A percentile compares a stretch with the other conserved stretches of the same genome.
Evolutionary conservation across 1,284 basidiomycete species (phyloP).

Genomic region (Vanrija humicola): DNA sequence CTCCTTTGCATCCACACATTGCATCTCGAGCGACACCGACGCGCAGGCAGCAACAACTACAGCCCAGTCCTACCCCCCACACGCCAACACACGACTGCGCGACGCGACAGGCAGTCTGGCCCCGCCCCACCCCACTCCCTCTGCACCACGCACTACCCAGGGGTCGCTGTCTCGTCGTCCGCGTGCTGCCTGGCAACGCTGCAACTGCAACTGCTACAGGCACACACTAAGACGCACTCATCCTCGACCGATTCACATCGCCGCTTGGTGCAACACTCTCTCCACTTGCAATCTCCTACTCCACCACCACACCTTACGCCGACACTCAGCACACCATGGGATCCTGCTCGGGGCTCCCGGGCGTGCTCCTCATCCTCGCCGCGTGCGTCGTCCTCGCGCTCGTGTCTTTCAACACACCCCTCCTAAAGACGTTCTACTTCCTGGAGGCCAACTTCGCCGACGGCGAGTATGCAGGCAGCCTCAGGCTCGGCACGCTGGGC

Average conservation of each 20-base stretch:
- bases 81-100: too few relatives aligned
- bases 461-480: slow-evolving; percentile 56
- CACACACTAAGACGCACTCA: too few relatives aligned
- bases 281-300: background rate
- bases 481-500: slow-evolving; percentile 78
- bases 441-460: slow-evolving; percentile 65
- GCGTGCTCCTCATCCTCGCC: slow-evolving; percentile 69
- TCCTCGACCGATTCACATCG: background rate
- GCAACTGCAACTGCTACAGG: too few relatives aligned
- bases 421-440: slow-evolving; percentile 78
- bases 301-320: background rate
- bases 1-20: too few relatives aligned
- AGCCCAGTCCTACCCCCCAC: too few relatives aligned
- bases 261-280: background rate
- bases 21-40: too few relatives aligned
- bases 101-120: too few relatives aligned
- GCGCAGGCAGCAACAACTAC: too few relatives aligned
- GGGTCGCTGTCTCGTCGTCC: too few relatives aligned
- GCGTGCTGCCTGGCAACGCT: too few relatives aligned
- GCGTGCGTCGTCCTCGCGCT: slow-evolving; percentile 71
- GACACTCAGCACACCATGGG: slow-evolving; percentile 27
- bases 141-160: too few relatives aligned
- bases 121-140: too few relatives aligned
- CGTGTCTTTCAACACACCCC: slow-evolving; percentile 80
- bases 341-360: slow-evolving; percentile 74